Base-by-base conservation (phyloP, 768 basidiomycete genomes). In the Suillus weaverae region DNA sequence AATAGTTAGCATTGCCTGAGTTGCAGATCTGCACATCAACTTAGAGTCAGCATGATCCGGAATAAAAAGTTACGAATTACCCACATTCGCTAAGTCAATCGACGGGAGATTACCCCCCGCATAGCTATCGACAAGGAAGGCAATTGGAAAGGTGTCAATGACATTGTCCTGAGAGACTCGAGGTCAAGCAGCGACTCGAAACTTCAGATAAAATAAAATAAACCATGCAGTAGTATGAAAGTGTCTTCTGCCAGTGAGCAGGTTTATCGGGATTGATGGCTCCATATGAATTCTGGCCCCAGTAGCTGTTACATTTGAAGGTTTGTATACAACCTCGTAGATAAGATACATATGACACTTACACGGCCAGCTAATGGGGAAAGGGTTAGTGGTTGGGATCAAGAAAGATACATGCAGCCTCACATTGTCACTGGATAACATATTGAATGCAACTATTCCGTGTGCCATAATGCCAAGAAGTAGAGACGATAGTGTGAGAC, bases 231-330 rank as follows among this genome's bases (percentile, higher is more conserved):
- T 80, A 79, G 41, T 69, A 73, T 20, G 70, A 72, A 46, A 79
- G 71, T 0, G 64, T 48, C 53, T 79, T 70, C 61, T 79, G 79
- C 68, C 69, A 80, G 22, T 72, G 66, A 6, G 72, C 69, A 13
- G 74, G 69, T 43, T 79, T 68, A 10, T 60, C 62, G 32, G 72
- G 66, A 62, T 79, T 69, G 6, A 76, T 78, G 11, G 88, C 89
- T 46, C 89, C 89, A 64, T 89, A 89, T 2, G 89, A 89, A 68
- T 90, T 87, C 73, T 91, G 89, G 13, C 78, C 77, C 77, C 78
- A 78, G 60, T 78, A 77, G 62, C 74, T 76, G 62, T 38, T 20
- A 20, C 51, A 53, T 32, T 18, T 10, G 9, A 18, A 53, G 5
- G 32, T 53, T 20, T 33, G 51, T 20, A 4, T 20, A 9, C 11